Base-by-base conservation (phyloP, 2,329 filamentous ascomycete genomes). In the Ophiocordyceps unilateralis region DNA sequence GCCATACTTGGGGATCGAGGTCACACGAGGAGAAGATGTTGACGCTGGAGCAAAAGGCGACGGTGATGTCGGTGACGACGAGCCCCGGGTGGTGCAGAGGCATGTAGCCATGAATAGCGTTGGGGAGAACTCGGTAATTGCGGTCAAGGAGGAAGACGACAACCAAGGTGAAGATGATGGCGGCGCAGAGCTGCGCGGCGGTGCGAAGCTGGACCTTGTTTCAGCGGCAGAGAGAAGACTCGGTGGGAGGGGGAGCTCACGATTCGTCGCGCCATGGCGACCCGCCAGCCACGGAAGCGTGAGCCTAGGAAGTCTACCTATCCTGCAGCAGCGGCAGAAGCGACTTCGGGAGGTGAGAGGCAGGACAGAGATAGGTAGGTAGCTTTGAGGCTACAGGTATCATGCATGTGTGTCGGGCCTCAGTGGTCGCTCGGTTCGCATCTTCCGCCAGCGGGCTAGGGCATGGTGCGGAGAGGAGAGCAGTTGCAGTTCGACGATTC, bases 101-200 rank as follows among this genome's bases (percentile, higher is more conserved):
- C 54, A 93, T 77, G 60, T 89, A 84, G 58, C 78, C 82, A 68
- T 95, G 88, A 51, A 95, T 81, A 46, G 81, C 76, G 54, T 79
- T 78, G 37, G 88, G 88, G 30, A 95, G 76, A 46, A 95, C 82
- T 51, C 83, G 76, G 66, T 91, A 93, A 58, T 82, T 84, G 56
- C 80, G 83, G 64, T 95, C 88, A 66, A 94, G 78, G 59, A 93
- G 72, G 60, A 89, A 78, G 50, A 87, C 63, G 53, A 89, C 63
- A 53, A 88, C 57, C 51, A 89, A 67, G 51, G 81, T 74, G 55
- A 86, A 66, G 50, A 74, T 58, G 44, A 75, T 68, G 45, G 86
- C 69, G 45, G 76, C 68, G 49, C 72, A 68, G 56, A 91, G 76
- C 71, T 95, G 85, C 57, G 82, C 68, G 55, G 81, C 74, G 49